Evolutionary conservation across 139 green algal species (phyloP).

Genomic region (Micractinium sp.): DNA sequence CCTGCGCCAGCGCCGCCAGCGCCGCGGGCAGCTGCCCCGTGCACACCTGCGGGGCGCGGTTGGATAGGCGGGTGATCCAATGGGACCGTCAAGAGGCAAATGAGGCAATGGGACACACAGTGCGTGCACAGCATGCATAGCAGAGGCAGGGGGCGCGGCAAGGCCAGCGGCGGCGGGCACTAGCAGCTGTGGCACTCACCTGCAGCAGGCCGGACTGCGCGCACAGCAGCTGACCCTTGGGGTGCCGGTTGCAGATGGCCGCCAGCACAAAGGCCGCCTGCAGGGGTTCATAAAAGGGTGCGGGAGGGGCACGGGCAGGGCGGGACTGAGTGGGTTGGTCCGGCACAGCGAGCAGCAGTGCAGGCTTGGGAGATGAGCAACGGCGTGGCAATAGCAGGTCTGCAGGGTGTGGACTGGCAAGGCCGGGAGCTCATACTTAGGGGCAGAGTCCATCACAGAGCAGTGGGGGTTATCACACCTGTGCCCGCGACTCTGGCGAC

Average conservation of each 20-base stretch:
- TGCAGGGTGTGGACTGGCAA: too few species aligned
- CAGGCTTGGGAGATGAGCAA: too few species aligned
- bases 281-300: too few species aligned
- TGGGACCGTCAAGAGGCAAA: too few species aligned
- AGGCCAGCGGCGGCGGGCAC: too few species aligned
- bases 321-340: too few species aligned
- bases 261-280: conserved; percentile 95
- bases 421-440: too few species aligned
- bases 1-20: conserved; percentile 10
- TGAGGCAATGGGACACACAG: not conserved
- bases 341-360: too few species aligned
- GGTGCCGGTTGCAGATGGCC: conserved; percentile 86
- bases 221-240: conserved; percentile 59
- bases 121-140: not conserved
- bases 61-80: not conserved
- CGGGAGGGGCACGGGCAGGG: not conserved
- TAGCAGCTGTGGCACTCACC: not conserved
- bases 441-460: too few species aligned
- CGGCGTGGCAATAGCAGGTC: too few species aligned
- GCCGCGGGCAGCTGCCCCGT: conserved; percentile 25
- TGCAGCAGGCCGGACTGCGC: conserved; percentile 53
- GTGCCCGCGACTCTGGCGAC: conserved; percentile 48
- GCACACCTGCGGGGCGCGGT: conserved; percentile 38
- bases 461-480: not conserved
- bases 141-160: too few species aligned